Evolutionary conservation across 352 stramenopile species (phyloP), one percentile per base, ranked within the genome.

Genomic region (Saprolegnia parasitica): DNA sequence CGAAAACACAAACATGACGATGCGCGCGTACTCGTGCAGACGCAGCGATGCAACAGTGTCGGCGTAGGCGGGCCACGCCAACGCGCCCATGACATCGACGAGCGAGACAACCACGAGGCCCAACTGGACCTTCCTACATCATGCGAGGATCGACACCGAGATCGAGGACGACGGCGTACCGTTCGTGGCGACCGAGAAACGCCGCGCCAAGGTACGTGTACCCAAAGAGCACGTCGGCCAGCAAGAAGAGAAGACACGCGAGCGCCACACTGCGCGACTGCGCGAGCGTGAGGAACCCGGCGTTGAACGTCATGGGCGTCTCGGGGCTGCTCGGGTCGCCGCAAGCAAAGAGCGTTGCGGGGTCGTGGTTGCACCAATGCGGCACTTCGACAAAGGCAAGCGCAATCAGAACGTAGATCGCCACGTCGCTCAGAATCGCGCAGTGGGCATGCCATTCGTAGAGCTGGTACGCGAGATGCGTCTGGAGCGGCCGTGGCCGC

Each of bases 291-390:
- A 79, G 79, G 6, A 83, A 83, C 21, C 90, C 91, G 46, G 83
- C 87, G 74, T 74, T 90, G 23, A 92, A 92, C 57, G 91, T 95
- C 46, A 56, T 92, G 24, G 74, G 86, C 6, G 84, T 95, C 2
- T 78, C 90, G n/a, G 84, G 84, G 32, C 92, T 91, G 63, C 83
- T 84, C 0, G 86, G 86, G 0, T 72, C 91, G 37, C 86, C 92
- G 65, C 86, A 95, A 73, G 63, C 46, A 62, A 62, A 42, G n/a
- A 39, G 50, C 58, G 21, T 42, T 37, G n/a, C 11, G 2, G 29
- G 29, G 23, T 78, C 86, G n/a, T 78, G 84, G 49, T 78, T 78
- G 54, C 81, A 89, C 81, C 81, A 89, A 26, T 78, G 80, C 2
- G 81, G 81, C 4, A 76, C 75, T 58, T 89, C 79, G n/a, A 87